Evolutionary conservation across 176 grass and related monocot genomes (phyloP).

Genomic region (Tuctoria greenei): DNA sequence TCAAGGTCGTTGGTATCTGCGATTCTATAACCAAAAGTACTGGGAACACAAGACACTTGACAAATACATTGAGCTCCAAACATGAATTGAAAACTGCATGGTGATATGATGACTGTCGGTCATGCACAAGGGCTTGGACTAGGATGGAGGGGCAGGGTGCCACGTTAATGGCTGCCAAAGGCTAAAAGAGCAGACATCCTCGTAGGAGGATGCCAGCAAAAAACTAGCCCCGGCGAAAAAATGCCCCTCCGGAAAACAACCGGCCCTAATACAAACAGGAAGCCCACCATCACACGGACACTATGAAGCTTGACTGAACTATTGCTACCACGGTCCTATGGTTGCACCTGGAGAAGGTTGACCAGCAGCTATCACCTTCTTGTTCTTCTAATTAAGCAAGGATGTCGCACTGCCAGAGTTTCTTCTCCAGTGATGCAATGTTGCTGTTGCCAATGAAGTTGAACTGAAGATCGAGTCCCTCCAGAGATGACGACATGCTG

Average conservation of each 20-base stretch:
- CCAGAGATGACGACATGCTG: constrained; percentile 66
- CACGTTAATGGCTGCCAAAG: constrained; percentile 34
- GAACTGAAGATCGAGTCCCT: constrained; percentile 81
- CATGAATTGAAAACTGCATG: constrained; percentile 57
- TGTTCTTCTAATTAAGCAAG: constrained; percentile 68
- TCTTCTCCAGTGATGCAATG: constrained; percentile 73
- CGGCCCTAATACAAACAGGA: constrained; percentile 48
- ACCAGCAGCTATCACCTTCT: constrained; percentile 24
- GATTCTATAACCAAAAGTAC: constrained; percentile 38
- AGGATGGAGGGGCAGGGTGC: constrained; percentile 46
- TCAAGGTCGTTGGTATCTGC: constrained; percentile 25
- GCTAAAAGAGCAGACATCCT: constrained; percentile 60
- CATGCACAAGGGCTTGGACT: constrained; percentile 53
- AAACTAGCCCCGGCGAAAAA: constrained; percentile 63
- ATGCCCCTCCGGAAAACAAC: constrained; percentile 48
- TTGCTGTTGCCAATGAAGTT: constrained; percentile 66
- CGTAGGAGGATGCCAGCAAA: constrained; percentile 47
- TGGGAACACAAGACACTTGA: constrained; percentile 42
- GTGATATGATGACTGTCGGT: constrained; percentile 35
- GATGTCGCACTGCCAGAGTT: constrained; percentile 87
- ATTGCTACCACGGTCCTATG: constrained; percentile 33
- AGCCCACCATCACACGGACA: constrained; percentile 48
- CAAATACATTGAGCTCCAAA: constrained; percentile 46
- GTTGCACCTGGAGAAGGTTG: constrained; percentile 49
- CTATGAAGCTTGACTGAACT: constrained; percentile 36